phyloP scores from a whole-genome alignment of 225 moss, liverwort and hornwort genomes.

The Sphagnum contortum region DNA sequence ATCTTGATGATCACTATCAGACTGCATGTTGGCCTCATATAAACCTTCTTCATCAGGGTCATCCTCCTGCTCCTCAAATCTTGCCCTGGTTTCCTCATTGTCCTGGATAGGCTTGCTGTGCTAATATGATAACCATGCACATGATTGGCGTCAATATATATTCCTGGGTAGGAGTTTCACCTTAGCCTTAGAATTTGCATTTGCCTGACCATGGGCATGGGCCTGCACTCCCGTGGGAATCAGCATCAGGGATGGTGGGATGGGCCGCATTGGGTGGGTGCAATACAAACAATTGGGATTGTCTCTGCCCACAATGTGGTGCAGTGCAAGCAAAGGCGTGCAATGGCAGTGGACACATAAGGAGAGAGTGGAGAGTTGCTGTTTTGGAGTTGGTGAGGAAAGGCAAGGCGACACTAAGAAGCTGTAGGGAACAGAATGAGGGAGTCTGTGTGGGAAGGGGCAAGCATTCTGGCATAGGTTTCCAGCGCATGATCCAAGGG shows the following conservation, averaged over 20 bases:
- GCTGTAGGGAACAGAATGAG: too few species aligned
- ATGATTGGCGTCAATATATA: conserved; percentile 39
- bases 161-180: neutral
- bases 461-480: too few species aligned
- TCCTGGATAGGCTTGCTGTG: conserved; percentile 51
- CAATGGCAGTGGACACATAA: too few species aligned
- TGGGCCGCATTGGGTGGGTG: too few species aligned
- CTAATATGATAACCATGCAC: conserved; percentile 47
- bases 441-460: too few species aligned
- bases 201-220: conserved; percentile 37
- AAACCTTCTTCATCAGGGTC: conserved; percentile 79
- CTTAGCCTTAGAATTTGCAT: conserved; percentile 37
- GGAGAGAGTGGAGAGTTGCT: too few species aligned
- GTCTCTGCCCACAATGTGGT: too few species aligned
- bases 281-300: too few species aligned
- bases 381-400: too few species aligned
- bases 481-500: too few species aligned
- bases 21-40: conserved; percentile 92
- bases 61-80: conserved; percentile 68
- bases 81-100: conserved; percentile 61
- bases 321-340: too few species aligned
- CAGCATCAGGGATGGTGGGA: conserved; percentile 5
- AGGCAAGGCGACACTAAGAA: too few species aligned
- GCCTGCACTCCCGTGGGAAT: conserved; percentile 11
- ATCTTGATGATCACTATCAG: conserved; percentile 63